phyloP scores from a whole-genome alignment of 2,329 filamentous ascomycete species.

The Aspergillus transmontanensis region DNA sequence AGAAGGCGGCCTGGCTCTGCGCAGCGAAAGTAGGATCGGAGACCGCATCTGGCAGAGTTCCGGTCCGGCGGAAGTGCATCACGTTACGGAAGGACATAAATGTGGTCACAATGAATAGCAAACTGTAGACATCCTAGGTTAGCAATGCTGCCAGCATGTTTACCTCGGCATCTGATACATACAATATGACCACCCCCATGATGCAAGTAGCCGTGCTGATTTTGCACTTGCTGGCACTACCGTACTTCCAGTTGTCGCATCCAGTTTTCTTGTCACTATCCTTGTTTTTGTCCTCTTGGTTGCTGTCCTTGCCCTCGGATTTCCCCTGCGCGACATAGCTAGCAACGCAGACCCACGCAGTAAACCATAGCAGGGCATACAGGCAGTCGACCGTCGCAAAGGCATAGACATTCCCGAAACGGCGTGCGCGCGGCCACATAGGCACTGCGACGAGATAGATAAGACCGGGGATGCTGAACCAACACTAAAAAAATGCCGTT shows the following conservation, averaged over 20 bases:
- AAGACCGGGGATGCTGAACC: slow-evolving; percentile 59
- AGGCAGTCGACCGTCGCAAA: slow-evolving; percentile 59
- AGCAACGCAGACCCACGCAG: slow-evolving; percentile 59
- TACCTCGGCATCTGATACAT: slow-evolving; percentile 26
- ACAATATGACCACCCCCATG: slow-evolving; percentile 61
- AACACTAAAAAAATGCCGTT: slow-evolving; percentile 51
- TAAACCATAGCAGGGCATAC: slow-evolving; percentile 61
- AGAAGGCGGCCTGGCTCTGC: slow-evolving; percentile 52
- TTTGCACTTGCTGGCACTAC: slow-evolving; percentile 57
- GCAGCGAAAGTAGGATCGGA: slow-evolving; percentile 52
- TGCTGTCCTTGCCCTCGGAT: slow-evolving; percentile 45
- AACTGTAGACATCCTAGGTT: slow-evolving; percentile 33
- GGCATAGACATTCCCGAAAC: slow-evolving; percentile 63
- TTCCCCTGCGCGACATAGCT: slow-evolving; percentile 60
- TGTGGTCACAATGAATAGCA: slow-evolving; percentile 57
- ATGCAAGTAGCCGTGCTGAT: slow-evolving; percentile 59
- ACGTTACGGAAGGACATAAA: slow-evolving; percentile 58
- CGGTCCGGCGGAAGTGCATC: slow-evolving; percentile 59
- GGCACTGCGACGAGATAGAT: slow-evolving; percentile 64
- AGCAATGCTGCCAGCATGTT: not conserved
- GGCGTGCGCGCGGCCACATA: slow-evolving; percentile 60
- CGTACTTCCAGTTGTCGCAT: slow-evolving; percentile 59
- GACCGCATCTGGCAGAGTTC: slow-evolving; percentile 52
- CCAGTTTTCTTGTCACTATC: slow-evolving; percentile 43
- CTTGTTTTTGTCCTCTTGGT: slow-evolving; percentile 36